Base-by-base conservation (phyloP, 345 rosid genomes). In the Microcos paniculata region DNA sequence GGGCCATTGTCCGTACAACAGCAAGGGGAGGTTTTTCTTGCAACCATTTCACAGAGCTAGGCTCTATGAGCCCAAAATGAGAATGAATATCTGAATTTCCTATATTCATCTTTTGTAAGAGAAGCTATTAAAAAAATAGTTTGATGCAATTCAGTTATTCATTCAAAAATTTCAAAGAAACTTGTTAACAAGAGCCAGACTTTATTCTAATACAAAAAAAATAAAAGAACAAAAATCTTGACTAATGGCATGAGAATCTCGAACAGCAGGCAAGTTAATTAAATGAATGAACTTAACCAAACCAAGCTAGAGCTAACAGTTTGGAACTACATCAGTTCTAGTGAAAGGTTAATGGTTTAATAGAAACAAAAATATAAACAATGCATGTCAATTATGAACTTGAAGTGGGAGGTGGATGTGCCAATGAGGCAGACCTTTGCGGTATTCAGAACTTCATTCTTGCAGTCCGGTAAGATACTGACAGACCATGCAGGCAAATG, bases 391-490 rank as follows among this genome's bases (percentile, higher is more conserved):
- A 26, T 49, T n/a, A 11, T 33, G 28, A 51, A 70, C 4, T 31
- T 33, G 28, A 70, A 33, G 45, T 2, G 3, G 16, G 28, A 19
- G 26, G n/a, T 3, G 1, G 0, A 19, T 11, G 51, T 63, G 73
- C 21, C 59, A 64, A 73, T 1, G 46, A 74, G 77, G 76, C 87
- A 65, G 43, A 95, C 99, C 99, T 95, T 93, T 59, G 99, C 98
- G 13, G 98, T 93, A 76, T 95, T 95, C 53, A 95, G 80, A 55
- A 76, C 99, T 8, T 90, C 98, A 57, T 83, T 95, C 77, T 90
- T 91, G 92, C 99, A 93, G 84, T 95, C 97, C 16, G 99, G 99
- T 64, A 95, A 86, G 85, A 95, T 91, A 90, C 98, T 95, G 70
- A 95, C 99, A 12, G 99, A 93, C 99, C 99, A 95, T 8, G 90